Evolutionary conservation across 2,329 filamentous ascomycete genomes (phyloP), one percentile per base, ranked within the genome.

Genomic region (Dryadomyces sulphureus): DNA sequence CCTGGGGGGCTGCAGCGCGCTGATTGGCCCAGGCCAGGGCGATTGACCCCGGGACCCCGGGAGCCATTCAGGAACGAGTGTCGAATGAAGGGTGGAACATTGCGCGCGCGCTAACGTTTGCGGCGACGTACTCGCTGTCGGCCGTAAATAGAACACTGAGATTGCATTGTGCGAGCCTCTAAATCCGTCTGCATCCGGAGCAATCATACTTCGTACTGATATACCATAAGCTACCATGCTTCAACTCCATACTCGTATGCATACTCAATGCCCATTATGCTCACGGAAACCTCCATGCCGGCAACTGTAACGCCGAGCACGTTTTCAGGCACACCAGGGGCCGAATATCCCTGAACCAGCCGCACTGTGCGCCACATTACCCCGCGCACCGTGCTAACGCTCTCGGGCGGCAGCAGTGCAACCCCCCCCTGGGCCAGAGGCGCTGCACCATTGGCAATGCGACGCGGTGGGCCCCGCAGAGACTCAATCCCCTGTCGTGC

Each of bases 1-100:
- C n/a, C n/a, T n/a, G n/a, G n/a, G n/a, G n/a, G n/a, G n/a, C n/a
- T 7, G 11, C 5, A 8, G 2, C 11, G 2, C 20, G 20, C 27
- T 46, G 45, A 46, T 46, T 46, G 45, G 45, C 21, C 16, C 11
- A 20, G 12, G 16, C 9, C 16, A 19, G 39, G 43, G 36, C 43
- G 43, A 36, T 19, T 45, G 43, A 25, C 43, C 43, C 43, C 43
- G 42, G 32, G 43, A 25, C 43, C 43, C 43, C 43, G 42, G 32
- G n/a, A 35, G 20, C 9, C 9, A 32, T 8, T 17, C 35, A 44
- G 42, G 42, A 44, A 44, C 42, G n/a, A 38, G 21, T 22, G 30
- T 22, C 35, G 43, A 38, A 38, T 32, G 43, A 21, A 24, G 19
- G 24, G n/a, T n/a, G 35, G 21, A 21, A 21, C 27, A n/a, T n/a